A percentile compares a stretch with the other conserved stretches of the same genome.
Evolutionary conservation across 2,329 filamentous ascomycete genomes (phyloP).

Genomic region (Claviceps quebecensis): DNA sequence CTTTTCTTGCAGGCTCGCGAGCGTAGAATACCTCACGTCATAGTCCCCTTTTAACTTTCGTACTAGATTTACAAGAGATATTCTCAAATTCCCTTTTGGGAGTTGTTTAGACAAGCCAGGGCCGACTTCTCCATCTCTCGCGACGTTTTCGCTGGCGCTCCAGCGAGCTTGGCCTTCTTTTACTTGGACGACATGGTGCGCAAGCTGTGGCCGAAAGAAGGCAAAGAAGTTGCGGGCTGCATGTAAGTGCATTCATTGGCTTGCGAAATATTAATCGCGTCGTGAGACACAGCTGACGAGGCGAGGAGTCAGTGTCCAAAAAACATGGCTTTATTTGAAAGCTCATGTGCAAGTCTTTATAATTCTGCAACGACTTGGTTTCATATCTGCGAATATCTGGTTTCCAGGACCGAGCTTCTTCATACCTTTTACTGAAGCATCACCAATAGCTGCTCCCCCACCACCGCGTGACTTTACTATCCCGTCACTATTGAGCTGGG

Average conservation of each 20-base stretch:
- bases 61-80: constrained; percentile 37
- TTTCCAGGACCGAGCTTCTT: constrained; percentile 37
- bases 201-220: constrained; percentile 13
- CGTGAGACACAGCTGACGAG: constrained; percentile 5
- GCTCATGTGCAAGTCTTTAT: constrained; percentile 38
- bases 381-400: constrained; percentile 26
- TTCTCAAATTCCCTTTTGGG: constrained; percentile 33
- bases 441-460: constrained; percentile 34
- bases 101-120: constrained; percentile 20
- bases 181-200: constrained; percentile 16
- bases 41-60: not conserved
- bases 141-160: constrained; percentile 20
- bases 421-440: constrained; percentile 37
- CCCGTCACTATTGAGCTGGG: constrained; percentile 28
- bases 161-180: constrained; percentile 15
- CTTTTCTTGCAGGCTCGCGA: not conserved
- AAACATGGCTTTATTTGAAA: constrained; percentile 28
- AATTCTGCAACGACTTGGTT: constrained; percentile 36
- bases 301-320: constrained; percentile 12
- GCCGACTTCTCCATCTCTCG: constrained; percentile 16
- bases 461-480: constrained; percentile 23
- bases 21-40: too few species aligned
- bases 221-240: constrained; percentile 11
- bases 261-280: too few species aligned
- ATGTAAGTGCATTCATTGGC: constrained; percentile 12